Conservation (phyloP, 2,329 filamentous ascomycete species). For the Xylaria sp. region DNA sequence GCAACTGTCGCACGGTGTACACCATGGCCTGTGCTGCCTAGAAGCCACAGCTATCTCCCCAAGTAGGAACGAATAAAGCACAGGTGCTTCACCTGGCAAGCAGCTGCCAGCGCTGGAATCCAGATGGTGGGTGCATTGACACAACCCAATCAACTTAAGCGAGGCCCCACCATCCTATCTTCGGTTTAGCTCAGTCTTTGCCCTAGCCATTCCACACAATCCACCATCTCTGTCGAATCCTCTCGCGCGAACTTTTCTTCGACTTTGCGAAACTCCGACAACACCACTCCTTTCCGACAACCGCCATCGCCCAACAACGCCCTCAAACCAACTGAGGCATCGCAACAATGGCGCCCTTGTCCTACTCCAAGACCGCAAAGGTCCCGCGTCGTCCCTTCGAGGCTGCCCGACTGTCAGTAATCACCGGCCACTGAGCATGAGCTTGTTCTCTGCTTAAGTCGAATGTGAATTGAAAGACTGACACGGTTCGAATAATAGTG, state of each 20-base stretch:
- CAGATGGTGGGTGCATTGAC: background rate
- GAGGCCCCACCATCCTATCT: conserved; percentile 34
- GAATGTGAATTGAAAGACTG: conserved; percentile 77
- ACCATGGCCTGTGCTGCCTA: no score
- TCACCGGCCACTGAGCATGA: conserved; percentile 95
- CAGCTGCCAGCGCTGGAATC: conserved; percentile 25
- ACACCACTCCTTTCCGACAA: conserved; percentile 32
- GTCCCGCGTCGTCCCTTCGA: conserved; percentile 98
- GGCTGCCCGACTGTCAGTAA: conserved; percentile 99
- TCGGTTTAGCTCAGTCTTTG: conserved; percentile 39
- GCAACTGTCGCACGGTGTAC: no score
- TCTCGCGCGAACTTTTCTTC: conserved; percentile 37
- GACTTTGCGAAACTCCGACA: conserved; percentile 33
- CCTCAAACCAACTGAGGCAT: conserved; percentile 51
- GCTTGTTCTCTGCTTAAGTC: conserved; percentile 97
- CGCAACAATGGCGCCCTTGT: conserved; percentile 63
- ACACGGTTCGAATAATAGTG: conserved; percentile 72
- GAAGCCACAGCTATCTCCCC: no score
- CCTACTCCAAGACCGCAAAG: conserved; percentile 99
- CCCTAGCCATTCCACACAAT: conserved; percentile 48
- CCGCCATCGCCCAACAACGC: conserved; percentile 41
- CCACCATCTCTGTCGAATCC: conserved; percentile 33
- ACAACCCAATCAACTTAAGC: conserved; percentile 41
- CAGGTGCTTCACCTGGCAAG: background rate
- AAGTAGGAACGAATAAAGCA: no score